Base-by-base conservation (phyloP, 2,329 filamentous ascomycete species). In the Penicillium sp. region DNA sequence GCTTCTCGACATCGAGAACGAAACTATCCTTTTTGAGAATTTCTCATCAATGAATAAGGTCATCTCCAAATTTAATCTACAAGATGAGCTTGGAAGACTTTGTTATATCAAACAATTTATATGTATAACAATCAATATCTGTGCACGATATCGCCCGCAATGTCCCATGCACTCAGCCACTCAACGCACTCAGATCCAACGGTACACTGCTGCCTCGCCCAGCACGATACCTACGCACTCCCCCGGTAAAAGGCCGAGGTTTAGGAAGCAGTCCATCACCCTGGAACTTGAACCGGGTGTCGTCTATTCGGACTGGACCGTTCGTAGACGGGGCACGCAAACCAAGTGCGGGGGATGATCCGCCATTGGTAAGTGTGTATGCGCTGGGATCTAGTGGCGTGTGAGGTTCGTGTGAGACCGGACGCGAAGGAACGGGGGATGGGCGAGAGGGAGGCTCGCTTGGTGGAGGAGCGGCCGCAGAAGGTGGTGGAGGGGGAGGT, bases 191-290 rank as follows among this genome's bases (percentile, higher is more conserved):
- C 73, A 99, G 78, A 81, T 98, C 92, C 70, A 98, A 81, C 33
- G 95, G 95, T 68, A 98, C 93, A 81, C 91, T 97, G 80, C 93
- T 97, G 35, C 93, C 94, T 74, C 94, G 86, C 9, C 95, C 95
- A 38, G 95, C 95, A 65, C 94, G 85, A 78, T 98, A 99, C 75
- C 87, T 88, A 75, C 90, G 93, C 22, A 85, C 80, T 3, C 86
- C 88, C n/a, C 90, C 90, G 1, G 83, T 79, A 73, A 96, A 97
- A 1, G 91, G 88, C 71, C 94, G 85, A 24, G 94, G 94, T 70
- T 93, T 94, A 0, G 95, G 94, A 51, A 98, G 84, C 69, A 91
- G 84, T 38, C 84, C 86, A 70, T 97, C 94, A 51, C 89, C 86
- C 70, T 94, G 90, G 74, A 97, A 99, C 66, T 89, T 90, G 88